Conservation (phyloP, 2,329 filamentous ascomycete species). For the Dactylellina sp. region DNA sequence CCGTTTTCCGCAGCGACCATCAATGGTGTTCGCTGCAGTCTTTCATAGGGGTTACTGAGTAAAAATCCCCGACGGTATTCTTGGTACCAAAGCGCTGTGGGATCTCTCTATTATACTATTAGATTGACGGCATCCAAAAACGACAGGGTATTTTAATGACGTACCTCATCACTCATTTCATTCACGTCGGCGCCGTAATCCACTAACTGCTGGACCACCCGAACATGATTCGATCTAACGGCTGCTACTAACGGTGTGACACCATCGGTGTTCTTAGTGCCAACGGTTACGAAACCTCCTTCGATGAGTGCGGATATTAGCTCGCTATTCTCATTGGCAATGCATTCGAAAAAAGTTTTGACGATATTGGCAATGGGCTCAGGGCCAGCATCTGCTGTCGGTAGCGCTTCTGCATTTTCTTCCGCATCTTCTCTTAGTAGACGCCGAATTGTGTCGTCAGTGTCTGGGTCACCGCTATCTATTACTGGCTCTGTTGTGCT, state of each 20-base stretch:
- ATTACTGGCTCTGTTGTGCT: slow-evolving; percentile 1
- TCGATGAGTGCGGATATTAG: slow-evolving; percentile 53
- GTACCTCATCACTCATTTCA: slow-evolving; percentile 40
- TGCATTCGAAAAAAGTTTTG: slow-evolving; percentile 42
- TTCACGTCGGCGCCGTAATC: slow-evolving; percentile 53
- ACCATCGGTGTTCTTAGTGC: slow-evolving; percentile 28
- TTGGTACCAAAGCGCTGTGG: background rate
- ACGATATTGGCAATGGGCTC: slow-evolving; percentile 29
- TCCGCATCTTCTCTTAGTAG: slow-evolving; percentile 51
- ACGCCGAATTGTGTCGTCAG: slow-evolving; percentile 40
- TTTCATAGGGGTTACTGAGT: slow-evolving; percentile 21
- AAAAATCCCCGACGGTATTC: slow-evolving; percentile 19
- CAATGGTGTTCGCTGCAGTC: slow-evolving; percentile 35
- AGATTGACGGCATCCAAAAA: background rate
- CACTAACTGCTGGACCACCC: slow-evolving; percentile 52
- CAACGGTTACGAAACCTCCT: slow-evolving; percentile 34
- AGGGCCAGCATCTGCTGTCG: background rate
- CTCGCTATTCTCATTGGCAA: slow-evolving; percentile 51
- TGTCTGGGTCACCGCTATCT: slow-evolving; percentile 48
- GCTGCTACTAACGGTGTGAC: slow-evolving; percentile 48
- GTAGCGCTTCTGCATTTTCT: slow-evolving; percentile 3
- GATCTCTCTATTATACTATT: slow-evolving; percentile 22
- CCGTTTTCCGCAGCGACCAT: slow-evolving; percentile 54
- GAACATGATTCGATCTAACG: slow-evolving; percentile 45
- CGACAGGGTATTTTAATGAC: background rate